These are phyloP conservation scores for Termitomyces sp. DNA, from an alignment of 768 basidiomycete species.

Conservation along the genomic window DNA sequence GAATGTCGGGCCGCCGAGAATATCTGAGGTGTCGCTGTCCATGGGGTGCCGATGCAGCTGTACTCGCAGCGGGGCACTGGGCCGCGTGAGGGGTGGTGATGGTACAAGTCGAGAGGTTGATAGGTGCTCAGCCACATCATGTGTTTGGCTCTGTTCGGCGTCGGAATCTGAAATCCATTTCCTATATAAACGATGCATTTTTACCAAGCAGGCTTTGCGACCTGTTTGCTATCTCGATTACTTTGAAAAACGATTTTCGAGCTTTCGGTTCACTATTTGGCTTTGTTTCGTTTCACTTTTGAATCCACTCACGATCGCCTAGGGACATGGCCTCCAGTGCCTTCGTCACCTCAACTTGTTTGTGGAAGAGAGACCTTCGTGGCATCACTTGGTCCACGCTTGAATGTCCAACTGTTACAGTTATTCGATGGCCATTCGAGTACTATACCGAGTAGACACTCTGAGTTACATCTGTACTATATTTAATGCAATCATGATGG, in stretches of 20 bases:
- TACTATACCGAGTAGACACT: conserved; percentile 67
- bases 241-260: conserved; percentile 2
- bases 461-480: neutral
- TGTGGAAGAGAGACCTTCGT: conserved; percentile 53
- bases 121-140: conserved; percentile 23
- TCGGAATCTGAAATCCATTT: conserved; percentile 16
- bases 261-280: neutral
- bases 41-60: conserved; percentile 32
- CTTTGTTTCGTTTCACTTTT: conserved; percentile 9
- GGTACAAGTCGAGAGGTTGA: conserved; percentile 27
- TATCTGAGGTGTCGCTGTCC: conserved; percentile 67
- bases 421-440: conserved; percentile 58
- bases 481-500: neutral
- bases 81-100: conserved; percentile 26
- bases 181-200: conserved; percentile 5
- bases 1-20: conserved; percentile 55
- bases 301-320: conserved; percentile 66
- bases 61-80: conserved; percentile 22
- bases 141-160: conserved; percentile 29
- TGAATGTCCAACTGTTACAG: conserved; percentile 49
- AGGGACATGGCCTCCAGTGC: conserved; percentile 69
- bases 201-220: neutral
- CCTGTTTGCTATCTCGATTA: neutral
- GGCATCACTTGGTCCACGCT: conserved; percentile 65
- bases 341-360: conserved; percentile 77